Conservation (phyloP, 345 rosid genomes). For the Melaleuca quinquenervia region DNA sequence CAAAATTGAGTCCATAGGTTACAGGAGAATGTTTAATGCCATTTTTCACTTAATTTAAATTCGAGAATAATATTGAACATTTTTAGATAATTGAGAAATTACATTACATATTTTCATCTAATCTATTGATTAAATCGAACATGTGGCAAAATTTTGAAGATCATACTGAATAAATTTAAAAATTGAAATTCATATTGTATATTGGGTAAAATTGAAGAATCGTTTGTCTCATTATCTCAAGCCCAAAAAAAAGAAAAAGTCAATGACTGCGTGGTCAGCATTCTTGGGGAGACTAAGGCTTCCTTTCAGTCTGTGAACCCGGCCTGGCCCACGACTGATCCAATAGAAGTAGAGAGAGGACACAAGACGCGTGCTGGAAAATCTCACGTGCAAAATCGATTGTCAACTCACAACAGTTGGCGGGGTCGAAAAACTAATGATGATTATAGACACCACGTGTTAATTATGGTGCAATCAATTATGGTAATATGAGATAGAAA, state of each 20-base stretch:
- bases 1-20: no score
- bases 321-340: background rate
- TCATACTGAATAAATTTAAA: no score
- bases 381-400: background rate
- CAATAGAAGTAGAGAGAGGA: background rate
- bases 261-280: background rate
- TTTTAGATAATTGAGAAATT: no score
- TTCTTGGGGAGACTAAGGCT: background rate
- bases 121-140: no score
- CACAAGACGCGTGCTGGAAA: background rate
- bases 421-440: background rate
- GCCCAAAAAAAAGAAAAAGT: background rate
- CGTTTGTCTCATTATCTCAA: no score
- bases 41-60: no score
- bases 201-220: no score
- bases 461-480: background rate
- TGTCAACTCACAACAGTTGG: background rate
- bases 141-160: no score
- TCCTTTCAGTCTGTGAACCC: background rate
- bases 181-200: no score
- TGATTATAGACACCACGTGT: background rate
- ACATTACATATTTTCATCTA: no score
- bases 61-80: no score
- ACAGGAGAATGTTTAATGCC: no score
- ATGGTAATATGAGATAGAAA: background rate